These are phyloP conservation scores for Chlorella sp. DNA, from an alignment of 139 green algal genomes.

Conservation along the genomic window DNA sequence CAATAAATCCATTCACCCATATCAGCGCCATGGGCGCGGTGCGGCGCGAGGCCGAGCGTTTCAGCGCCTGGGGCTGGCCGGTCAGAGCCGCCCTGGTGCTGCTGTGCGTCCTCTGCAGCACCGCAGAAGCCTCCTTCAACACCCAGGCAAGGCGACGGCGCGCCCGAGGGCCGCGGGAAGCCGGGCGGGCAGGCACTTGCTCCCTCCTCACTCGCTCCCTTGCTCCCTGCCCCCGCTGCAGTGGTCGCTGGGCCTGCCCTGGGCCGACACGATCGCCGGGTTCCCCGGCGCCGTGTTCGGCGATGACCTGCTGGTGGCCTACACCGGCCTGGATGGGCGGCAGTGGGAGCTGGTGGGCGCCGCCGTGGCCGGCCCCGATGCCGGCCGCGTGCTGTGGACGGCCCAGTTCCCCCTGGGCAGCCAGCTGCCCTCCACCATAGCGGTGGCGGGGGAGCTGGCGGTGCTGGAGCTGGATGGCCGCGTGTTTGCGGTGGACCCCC, in stretches of 20 bases:
- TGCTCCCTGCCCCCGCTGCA: not conserved
- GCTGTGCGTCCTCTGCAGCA: not conserved
- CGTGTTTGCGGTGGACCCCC: slow-evolving; percentile 3
- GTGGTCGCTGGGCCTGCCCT: not conserved
- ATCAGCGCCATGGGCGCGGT: too few relatives aligned
- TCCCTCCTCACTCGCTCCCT: not conserved
- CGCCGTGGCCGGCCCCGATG: not conserved
- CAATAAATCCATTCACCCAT: too few relatives aligned
- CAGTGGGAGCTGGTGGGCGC: slow-evolving; percentile 2
- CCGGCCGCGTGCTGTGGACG: slow-evolving; percentile 7
- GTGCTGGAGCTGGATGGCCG: slow-evolving; percentile 29
- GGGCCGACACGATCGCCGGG: not conserved
- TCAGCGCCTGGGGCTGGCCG: too few relatives aligned
- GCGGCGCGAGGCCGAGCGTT: not conserved
- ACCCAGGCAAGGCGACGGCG: not conserved
- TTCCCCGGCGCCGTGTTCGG: not conserved
- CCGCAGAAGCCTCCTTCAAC: not conserved
- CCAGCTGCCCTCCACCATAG: not conserved
- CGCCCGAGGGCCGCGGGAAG: not conserved
- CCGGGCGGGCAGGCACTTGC: not conserved
- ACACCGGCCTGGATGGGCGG: not conserved
- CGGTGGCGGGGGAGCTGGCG: slow-evolving; percentile 9
- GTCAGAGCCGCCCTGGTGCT: not conserved
- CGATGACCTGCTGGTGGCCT: not conserved
- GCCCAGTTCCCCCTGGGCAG: not conserved